A percentile compares a stretch with the other conserved stretches of the same genome.
Conservation (phyloP, 805 yeast genomes). For the Metschnikowia shivogae region DNA sequence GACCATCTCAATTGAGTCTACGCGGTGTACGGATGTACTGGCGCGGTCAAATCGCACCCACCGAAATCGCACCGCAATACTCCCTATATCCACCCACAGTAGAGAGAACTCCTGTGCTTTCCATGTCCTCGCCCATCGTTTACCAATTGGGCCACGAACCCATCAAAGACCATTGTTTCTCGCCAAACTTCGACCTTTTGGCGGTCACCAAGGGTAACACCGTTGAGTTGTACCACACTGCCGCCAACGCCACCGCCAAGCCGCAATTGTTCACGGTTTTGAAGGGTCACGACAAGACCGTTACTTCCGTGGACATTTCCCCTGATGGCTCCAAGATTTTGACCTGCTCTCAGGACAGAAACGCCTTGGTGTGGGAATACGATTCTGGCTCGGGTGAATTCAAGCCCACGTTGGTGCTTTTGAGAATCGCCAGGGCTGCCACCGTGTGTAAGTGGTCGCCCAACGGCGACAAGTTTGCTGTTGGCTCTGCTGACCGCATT, state of each 20-base stretch:
- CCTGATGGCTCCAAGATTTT: slow-evolving; percentile 77
- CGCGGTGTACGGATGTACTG: slow-evolving; percentile 1
- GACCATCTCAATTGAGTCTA: no score
- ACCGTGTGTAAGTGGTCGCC: slow-evolving; percentile 95
- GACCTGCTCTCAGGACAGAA: slow-evolving; percentile 96
- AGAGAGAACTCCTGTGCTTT: slow-evolving; percentile 20
- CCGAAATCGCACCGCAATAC: background rate
- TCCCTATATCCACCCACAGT: slow-evolving; percentile 10
- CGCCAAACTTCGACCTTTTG: slow-evolving; percentile 55
- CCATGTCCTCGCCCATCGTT: slow-evolving; percentile 28
- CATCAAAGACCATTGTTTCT: slow-evolving; percentile 87
- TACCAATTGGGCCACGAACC: slow-evolving; percentile 78
- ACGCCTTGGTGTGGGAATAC: slow-evolving; percentile 90
- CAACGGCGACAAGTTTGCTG: slow-evolving; percentile 91
- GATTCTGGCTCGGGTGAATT: slow-evolving; percentile 54
- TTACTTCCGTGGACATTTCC: slow-evolving; percentile 92
- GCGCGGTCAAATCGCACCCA: background rate
- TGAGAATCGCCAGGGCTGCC: slow-evolving; percentile 93
- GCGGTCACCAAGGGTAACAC: slow-evolving; percentile 80
- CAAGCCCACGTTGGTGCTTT: slow-evolving; percentile 86
- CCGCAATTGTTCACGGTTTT: slow-evolving; percentile 66
- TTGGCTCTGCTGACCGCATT: slow-evolving; percentile 90
- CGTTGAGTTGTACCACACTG: slow-evolving; percentile 67
- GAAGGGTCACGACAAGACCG: slow-evolving; percentile 85
- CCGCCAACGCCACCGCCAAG: slow-evolving; percentile 34